Conservation (phyloP, 2,329 filamentous ascomycete genomes). For the Aspergillus quadrilineatus region DNA sequence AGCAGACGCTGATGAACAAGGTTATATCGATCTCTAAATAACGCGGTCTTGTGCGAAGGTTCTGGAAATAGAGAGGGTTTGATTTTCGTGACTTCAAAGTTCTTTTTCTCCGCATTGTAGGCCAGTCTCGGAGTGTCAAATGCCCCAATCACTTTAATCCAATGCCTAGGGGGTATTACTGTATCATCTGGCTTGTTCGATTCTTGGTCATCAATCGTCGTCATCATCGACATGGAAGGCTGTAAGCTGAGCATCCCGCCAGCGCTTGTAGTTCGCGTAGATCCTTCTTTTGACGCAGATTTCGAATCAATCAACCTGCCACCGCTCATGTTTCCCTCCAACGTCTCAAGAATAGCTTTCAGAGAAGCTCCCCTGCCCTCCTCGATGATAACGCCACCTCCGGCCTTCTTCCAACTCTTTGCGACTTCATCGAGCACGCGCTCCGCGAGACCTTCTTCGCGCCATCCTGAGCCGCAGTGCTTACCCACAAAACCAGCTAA, state of each 20-base stretch:
- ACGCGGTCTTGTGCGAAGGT: conserved; percentile 75
- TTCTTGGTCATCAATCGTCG: conserved; percentile 48
- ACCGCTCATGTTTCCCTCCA: conserved; percentile 88
- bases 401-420: conserved; percentile 84
- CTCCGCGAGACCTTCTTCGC: conserved; percentile 90
- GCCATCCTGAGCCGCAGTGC: conserved; percentile 93
- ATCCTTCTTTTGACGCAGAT: conserved; percentile 39
- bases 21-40: conserved; percentile 89
- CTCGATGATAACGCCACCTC: conserved; percentile 87
- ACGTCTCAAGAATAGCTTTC: conserved; percentile 74
- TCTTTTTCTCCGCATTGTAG: conserved; percentile 66
- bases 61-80: conserved; percentile 72
- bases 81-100: conserved; percentile 73
- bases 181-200: conserved; percentile 59
- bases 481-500: conserved; percentile 87
- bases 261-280: conserved; percentile 38
- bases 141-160: conserved; percentile 79
- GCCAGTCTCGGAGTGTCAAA: conserved; percentile 71
- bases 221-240: conserved; percentile 22
- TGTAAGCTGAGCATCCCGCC: conserved; percentile 49
- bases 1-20: conserved; percentile 88
- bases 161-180: conserved; percentile 70
- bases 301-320: conserved; percentile 57
- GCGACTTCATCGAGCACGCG: conserved; percentile 89
- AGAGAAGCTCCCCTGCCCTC: conserved; percentile 66